Evolutionary conservation across 2,329 filamentous ascomycete genomes (phyloP), one percentile per base, ranked within the genome.

Genomic region (Ascochyta rabiei): DNA sequence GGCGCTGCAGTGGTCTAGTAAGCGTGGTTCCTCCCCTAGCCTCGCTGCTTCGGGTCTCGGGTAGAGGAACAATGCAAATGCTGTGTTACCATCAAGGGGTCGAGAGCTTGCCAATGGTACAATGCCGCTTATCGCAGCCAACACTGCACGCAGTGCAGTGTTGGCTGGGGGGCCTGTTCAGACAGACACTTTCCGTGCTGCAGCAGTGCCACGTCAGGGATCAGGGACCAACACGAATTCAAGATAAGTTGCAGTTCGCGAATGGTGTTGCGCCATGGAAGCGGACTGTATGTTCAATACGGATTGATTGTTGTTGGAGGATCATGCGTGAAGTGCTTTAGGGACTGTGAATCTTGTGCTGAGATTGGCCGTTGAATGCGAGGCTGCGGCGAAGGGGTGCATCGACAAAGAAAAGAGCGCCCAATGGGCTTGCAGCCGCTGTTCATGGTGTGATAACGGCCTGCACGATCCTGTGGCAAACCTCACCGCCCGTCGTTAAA

Each of bases 361-460:
- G 10, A 12, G 3, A 12, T 28, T 28, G 26, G 8, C 26, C 10
- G 7, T 8, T 3, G 24, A 8, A 42, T 18, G 51, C 37, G 50
- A 40, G 28, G 51, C 28, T 48, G 40, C 21, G 16, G 40, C 40
- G 23, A 48, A 44, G 33, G 34, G 51, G 16, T 35, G 44, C 5
- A 4, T 44, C 18, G 26, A 38, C n/a, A 39, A 48, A 43, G 34
- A 24, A 47, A 19, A 21, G 18, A 39, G 39, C 38, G 28, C 28
- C 51, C 34, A 48, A 48, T 54, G 26, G 34, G 45, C 9, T 39
- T n/a, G 7, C 24, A 30, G 10, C 40, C 45, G 24, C 24, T 16
- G n/a, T 19, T 37, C 23, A 28, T 45, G 6, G 13, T 41, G 35
- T 30, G 15, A 46, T 46, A 39, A 54, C 45, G 48, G 18, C n/a